Evolutionary conservation across 768 basidiomycete genomes (phyloP).

Genomic region (Russula sp.): DNA sequence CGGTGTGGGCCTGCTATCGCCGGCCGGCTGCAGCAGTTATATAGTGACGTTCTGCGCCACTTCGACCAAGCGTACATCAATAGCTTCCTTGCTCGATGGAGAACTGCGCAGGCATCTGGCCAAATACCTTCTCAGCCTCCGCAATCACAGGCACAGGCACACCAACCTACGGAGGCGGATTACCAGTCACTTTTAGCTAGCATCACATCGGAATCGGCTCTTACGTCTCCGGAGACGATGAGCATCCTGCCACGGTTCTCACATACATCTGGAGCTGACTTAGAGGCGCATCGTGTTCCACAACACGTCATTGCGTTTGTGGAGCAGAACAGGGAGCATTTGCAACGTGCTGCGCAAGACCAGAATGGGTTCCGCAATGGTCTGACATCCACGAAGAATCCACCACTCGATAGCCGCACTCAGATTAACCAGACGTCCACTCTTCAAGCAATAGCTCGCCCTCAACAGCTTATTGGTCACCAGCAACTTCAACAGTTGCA

Average conservation of each 20-base stretch:
- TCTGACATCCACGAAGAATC: slow-evolving; percentile 10
- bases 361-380: slow-evolving; percentile 16
- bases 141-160: slow-evolving; percentile 2
- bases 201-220: not conserved
- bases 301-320: slow-evolving; percentile 8
- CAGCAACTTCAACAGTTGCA: slow-evolving; percentile 1
- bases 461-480: not conserved
- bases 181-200: slow-evolving; percentile 10
- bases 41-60: not conserved
- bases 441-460: not conserved
- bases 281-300: slow-evolving; percentile 14
- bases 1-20: slow-evolving; percentile 5
- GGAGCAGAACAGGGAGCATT: slow-evolving; percentile 11
- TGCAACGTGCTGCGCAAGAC: slow-evolving; percentile 13
- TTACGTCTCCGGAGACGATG: slow-evolving; percentile 1
- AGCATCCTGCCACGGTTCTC: slow-evolving; percentile 17
- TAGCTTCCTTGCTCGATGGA: not conserved
- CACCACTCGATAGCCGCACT: slow-evolving; percentile 3
- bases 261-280: slow-evolving; percentile 12
- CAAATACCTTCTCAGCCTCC: not conserved
- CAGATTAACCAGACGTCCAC: slow-evolving; percentile 2
- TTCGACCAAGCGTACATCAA: slow-evolving; percentile 11
- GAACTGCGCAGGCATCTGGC: not conserved
- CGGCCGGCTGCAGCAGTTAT: slow-evolving; percentile 6
- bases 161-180: slow-evolving; percentile 14